Evolutionary conservation across 371 early-diverging fungal genomes (phyloP).

Genomic region (Catenaria anguillulae): DNA sequence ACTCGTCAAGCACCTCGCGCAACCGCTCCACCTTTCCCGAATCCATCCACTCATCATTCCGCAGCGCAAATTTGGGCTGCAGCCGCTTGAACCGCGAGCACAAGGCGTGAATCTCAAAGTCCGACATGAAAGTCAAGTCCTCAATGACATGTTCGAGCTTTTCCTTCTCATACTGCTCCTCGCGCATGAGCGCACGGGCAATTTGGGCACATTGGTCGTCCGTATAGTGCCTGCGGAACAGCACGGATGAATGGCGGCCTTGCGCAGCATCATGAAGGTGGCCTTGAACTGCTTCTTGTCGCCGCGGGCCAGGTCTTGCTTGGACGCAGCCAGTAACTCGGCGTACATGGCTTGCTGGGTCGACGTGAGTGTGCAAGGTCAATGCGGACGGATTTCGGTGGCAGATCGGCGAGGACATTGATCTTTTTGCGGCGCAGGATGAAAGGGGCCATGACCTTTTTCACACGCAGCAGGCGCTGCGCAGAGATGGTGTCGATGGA

Average conservation of each 20-base stretch:
- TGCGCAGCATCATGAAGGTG: conserved; percentile 64
- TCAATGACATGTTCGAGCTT: conserved; percentile 48
- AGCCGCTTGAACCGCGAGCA: conserved; percentile 42
- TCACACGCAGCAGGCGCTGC: conserved; percentile 47
- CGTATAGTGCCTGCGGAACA: conserved; percentile 49
- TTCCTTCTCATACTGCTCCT: conserved; percentile 38
- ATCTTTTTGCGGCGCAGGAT: conserved; percentile 55
- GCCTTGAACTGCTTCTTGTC: conserved; percentile 31
- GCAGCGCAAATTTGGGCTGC: conserved; percentile 34
- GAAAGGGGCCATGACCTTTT: conserved; percentile 64
- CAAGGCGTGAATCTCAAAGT: conserved; percentile 63
- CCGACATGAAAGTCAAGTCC: conserved; percentile 71
- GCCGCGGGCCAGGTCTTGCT: neutral
- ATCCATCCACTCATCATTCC: conserved; percentile 49
- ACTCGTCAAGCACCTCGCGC: conserved; percentile 37
- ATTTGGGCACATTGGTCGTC: conserved; percentile 37
- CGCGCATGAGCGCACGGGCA: conserved; percentile 46
- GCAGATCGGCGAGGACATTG: conserved; percentile 49
- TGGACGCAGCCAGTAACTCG: conserved; percentile 20
- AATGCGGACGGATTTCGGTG: conserved; percentile 35
- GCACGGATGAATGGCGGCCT: conserved; percentile 73
- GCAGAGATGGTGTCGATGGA: conserved; percentile 19
- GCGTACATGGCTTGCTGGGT: conserved; percentile 28
- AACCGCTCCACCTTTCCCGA: conserved; percentile 58
- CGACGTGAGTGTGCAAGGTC: conserved; percentile 29